These are phyloP conservation scores for Dorcoceras hygrometricum DNA, from an alignment of 257 asterid genomes.

Conservation along the genomic window DNA sequence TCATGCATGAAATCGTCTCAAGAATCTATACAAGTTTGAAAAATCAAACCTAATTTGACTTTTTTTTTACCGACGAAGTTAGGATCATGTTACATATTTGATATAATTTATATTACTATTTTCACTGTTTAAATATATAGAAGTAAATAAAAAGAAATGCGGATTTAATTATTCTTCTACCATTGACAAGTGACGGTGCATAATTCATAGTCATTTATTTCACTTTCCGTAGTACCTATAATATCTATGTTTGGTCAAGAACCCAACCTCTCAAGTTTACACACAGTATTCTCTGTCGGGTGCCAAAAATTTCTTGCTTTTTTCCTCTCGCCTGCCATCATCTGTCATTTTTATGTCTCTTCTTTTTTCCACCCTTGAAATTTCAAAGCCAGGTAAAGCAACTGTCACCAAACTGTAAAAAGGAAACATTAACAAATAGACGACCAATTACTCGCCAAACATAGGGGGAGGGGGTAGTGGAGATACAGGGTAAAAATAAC, in stretches of 20 bases:
- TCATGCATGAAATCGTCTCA: too few relatives aligned
- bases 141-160: not conserved
- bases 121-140: too few relatives aligned
- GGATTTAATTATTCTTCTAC: not conserved
- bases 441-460: constrained; percentile 7
- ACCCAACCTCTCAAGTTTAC: constrained; percentile 36
- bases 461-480: constrained; percentile 20
- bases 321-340: constrained; percentile 31
- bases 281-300: constrained; percentile 57
- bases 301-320: constrained; percentile 25
- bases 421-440: not conserved
- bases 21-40: too few relatives aligned
- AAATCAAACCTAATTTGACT: not conserved
- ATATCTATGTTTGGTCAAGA: constrained; percentile 31
- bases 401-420: constrained; percentile 22
- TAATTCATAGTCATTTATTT: not conserved
- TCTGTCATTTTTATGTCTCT: constrained; percentile 34
- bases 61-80: too few relatives aligned
- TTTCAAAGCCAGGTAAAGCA: constrained; percentile 29
- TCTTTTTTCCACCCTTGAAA: constrained; percentile 24
- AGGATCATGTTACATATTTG: too few relatives aligned
- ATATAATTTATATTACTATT: too few relatives aligned
- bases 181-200: not conserved
- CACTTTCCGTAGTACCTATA: constrained; percentile 9
- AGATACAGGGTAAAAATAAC: constrained; percentile 17